These are phyloP conservation scores for Phoenix dactylifera DNA, from an alignment of 176 grass and related monocot species.

Conservation along the genomic window DNA sequence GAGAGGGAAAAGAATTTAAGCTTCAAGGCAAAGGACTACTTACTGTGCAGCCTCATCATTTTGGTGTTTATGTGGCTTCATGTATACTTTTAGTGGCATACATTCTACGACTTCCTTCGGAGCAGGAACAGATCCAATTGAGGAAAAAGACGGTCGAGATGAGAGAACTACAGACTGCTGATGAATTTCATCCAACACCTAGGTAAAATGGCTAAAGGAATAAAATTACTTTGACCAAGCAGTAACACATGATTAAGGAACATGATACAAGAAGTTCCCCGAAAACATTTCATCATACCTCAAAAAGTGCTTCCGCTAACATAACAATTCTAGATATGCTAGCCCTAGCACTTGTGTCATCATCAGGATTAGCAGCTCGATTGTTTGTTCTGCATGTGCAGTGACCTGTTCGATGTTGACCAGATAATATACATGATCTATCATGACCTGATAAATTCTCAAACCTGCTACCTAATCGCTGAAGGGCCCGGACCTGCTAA, in stretches of 20 bases:
- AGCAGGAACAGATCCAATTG: constrained; percentile 89
- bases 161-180: constrained; percentile 87
- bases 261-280: not conserved
- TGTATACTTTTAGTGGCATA: constrained; percentile 73
- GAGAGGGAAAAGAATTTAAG: not conserved
- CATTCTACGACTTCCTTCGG: constrained; percentile 77
- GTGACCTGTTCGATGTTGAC: constrained; percentile 72
- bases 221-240: constrained; percentile 5
- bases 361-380: constrained; percentile 62
- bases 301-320: constrained; percentile 92
- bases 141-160: constrained; percentile 77
- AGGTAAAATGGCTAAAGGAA: constrained; percentile 15
- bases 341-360: constrained; percentile 57
- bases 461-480: constrained; percentile 89
- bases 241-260: not conserved
- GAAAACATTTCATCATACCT: constrained; percentile 38
- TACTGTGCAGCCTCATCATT: constrained; percentile 76
- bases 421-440: constrained; percentile 89
- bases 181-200: constrained; percentile 99
- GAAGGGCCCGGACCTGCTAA: constrained; percentile 87
- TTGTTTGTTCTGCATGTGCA: constrained; percentile 71
- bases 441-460: constrained; percentile 88
- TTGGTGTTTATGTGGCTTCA: constrained; percentile 50
- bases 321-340: constrained; percentile 99
- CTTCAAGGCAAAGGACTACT: constrained; percentile 17